Evolutionary conservation across 192 early-diverging fungal species (phyloP).

Genomic region (Allomyces macrogynus): DNA sequence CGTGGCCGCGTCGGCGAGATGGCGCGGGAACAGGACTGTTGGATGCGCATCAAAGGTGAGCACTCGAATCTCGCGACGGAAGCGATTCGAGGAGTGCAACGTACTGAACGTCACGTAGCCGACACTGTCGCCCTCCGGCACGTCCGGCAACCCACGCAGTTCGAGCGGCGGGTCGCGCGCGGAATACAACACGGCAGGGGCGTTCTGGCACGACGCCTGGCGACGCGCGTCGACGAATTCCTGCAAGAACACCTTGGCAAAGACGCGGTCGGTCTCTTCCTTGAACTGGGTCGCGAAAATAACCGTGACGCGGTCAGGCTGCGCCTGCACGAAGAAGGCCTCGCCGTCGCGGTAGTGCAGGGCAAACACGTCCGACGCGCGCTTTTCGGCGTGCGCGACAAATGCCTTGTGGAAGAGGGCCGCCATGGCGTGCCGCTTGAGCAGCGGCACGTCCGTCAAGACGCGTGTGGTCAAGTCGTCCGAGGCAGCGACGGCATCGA

Average conservation of each 20-base stretch:
- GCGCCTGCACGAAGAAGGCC: slow-evolving; percentile 77
- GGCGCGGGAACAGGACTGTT: slow-evolving; percentile 83
- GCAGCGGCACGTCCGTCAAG: slow-evolving; percentile 58
- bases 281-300: slow-evolving; percentile 93
- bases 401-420: slow-evolving; percentile 86
- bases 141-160: slow-evolving; percentile 50
- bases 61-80: not conserved
- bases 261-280: slow-evolving; percentile 89
- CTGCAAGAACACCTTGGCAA: slow-evolving; percentile 92
- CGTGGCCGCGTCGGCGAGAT: slow-evolving; percentile 48
- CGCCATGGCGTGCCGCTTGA: slow-evolving; percentile 88
- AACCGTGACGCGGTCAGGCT: slow-evolving; percentile 85
- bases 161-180: slow-evolving; percentile 85
- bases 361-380: slow-evolving; percentile 66
- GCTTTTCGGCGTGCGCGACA: slow-evolving; percentile 50
- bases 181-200: slow-evolving; percentile 90
- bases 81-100: not conserved
- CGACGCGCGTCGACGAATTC: slow-evolving; percentile 99
- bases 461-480: slow-evolving; percentile 28
- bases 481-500: slow-evolving; percentile 15
- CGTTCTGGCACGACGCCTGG: slow-evolving; percentile 66
- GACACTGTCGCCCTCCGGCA: slow-evolving; percentile 59
- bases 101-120: slow-evolving; percentile 92
- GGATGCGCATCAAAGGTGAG: not conserved
- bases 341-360: slow-evolving; percentile 87